A percentile compares a stretch with the other conserved stretches of the same genome.
Evolutionary conservation across 2,329 filamentous ascomycete genomes (phyloP).

Genomic region (Cladosporium sp.): DNA sequence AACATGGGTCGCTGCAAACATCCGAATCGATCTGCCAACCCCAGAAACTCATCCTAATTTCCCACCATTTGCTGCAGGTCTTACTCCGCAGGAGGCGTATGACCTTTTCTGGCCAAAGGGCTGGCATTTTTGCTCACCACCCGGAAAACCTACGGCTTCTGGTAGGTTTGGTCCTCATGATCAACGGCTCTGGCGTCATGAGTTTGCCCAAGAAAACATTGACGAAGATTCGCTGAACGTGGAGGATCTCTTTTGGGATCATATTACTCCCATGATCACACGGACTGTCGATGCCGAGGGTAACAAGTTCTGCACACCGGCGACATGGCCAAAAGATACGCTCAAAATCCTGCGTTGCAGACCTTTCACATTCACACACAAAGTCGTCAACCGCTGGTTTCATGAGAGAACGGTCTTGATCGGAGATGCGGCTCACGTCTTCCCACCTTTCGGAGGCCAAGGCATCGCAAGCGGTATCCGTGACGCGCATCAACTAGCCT

Average conservation of each 20-base stretch:
- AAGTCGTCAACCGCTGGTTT: slow-evolving; percentile 51
- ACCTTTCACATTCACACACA: slow-evolving; percentile 47
- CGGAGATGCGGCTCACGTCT: slow-evolving; percentile 55
- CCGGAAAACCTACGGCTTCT: slow-evolving; percentile 44
- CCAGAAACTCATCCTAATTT: slow-evolving; percentile 50
- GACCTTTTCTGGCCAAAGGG: slow-evolving; percentile 49
- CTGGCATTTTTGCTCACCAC: slow-evolving; percentile 49
- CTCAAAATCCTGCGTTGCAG: slow-evolving; percentile 48
- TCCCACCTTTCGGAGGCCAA: slow-evolving; percentile 51
- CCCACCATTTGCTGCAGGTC: slow-evolving; percentile 50
- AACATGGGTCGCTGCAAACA: slow-evolving; percentile 53
- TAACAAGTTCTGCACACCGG: background rate
- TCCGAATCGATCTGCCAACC: slow-evolving; percentile 46
- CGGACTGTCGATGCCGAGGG: background rate
- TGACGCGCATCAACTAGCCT: slow-evolving; percentile 41
- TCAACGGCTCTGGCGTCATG: slow-evolving; percentile 40
- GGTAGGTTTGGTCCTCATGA: slow-evolving; percentile 46
- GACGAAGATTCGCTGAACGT: slow-evolving; percentile 12
- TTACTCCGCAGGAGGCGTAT: slow-evolving; percentile 49
- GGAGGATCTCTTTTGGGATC: slow-evolving; percentile 21
- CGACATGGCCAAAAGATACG: slow-evolving; percentile 40
- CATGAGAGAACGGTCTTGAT: slow-evolving; percentile 44
- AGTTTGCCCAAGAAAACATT: slow-evolving; percentile 20
- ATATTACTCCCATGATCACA: slow-evolving; percentile 21
- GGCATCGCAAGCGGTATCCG: slow-evolving; percentile 45